A percentile compares a stretch with the other conserved stretches of the same genome.
These are phyloP conservation scores for Sporothrix inflata DNA, from an alignment of 2,329 filamentous ascomycete species.

Conservation along the genomic window DNA sequence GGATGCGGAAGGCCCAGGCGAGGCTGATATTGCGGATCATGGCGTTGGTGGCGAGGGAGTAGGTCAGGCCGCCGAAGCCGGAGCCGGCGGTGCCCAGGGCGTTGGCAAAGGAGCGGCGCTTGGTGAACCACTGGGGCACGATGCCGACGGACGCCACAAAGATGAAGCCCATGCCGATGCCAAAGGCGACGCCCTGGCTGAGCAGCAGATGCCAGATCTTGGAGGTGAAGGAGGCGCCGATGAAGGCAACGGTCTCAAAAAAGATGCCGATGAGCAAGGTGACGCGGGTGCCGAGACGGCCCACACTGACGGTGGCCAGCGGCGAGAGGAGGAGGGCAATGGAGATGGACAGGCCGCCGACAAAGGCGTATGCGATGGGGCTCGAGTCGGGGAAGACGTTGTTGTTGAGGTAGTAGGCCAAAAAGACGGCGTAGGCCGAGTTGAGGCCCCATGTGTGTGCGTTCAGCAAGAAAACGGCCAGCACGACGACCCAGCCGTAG, in stretches of 20 bases:
- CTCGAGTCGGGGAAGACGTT: slow-evolving; percentile 66
- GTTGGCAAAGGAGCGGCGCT: slow-evolving; percentile 69
- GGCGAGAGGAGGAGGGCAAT: slow-evolving; percentile 70
- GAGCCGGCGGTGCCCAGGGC: slow-evolving; percentile 69
- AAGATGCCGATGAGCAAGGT: slow-evolving; percentile 67
- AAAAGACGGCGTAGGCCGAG: slow-evolving; percentile 62
- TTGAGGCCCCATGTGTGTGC: slow-evolving; percentile 78
- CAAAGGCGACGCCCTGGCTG: slow-evolving; percentile 74
- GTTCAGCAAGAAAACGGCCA: slow-evolving; percentile 61
- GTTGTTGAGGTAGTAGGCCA: slow-evolving; percentile 60
- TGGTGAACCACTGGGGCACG: slow-evolving; percentile 74
- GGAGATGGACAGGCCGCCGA: slow-evolving; percentile 72
- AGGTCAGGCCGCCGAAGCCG: slow-evolving; percentile 73
- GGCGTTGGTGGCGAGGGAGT: slow-evolving; percentile 67
- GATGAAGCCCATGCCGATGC: slow-evolving; percentile 75
- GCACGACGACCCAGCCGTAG: slow-evolving; percentile 65
- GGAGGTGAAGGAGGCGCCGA: slow-evolving; percentile 70
- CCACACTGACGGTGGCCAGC: slow-evolving; percentile 63
- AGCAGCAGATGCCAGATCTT: slow-evolving; percentile 77
- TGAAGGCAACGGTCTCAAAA: slow-evolving; percentile 66
- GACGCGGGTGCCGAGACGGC: slow-evolving; percentile 63
- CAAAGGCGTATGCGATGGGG: slow-evolving; percentile 71
- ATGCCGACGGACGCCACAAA: slow-evolving; percentile 72
- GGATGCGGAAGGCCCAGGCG: slow-evolving; percentile 67
- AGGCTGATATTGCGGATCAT: slow-evolving; percentile 69